phyloP scores from a whole-genome alignment of 192 early-diverging fungal species.

The Podila minutissima region DNA sequence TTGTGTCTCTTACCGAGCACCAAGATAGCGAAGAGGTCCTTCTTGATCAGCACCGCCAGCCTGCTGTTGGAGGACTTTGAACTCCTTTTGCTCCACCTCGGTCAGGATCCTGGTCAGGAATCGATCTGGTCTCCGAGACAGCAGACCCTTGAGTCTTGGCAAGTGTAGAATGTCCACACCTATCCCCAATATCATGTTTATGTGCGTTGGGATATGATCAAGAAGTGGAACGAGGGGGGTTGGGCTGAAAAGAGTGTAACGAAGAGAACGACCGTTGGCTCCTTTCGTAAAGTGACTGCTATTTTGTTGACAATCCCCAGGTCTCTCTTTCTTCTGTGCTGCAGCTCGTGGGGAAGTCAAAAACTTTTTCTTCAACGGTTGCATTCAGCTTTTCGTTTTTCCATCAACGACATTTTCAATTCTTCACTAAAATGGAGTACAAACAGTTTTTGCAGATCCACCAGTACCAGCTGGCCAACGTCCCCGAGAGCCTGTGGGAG shows the following conservation, averaged over 20 bases:
- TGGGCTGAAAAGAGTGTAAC: too few relatives aligned
- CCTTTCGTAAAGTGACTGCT: too few relatives aligned
- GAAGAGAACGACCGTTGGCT: too few relatives aligned
- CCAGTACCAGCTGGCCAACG: slow-evolving; percentile 59
- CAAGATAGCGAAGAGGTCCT: slow-evolving; percentile 12
- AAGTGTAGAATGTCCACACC: slow-evolving; percentile 83
- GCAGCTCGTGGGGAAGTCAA: too few relatives aligned
- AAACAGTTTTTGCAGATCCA: slow-evolving; percentile 56
- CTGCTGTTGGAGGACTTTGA: slow-evolving; percentile 6
- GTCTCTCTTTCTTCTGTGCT: too few relatives aligned
- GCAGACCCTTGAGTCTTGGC: slow-evolving; percentile 65
- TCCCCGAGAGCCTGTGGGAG: slow-evolving; percentile 63
- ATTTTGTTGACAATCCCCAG: too few relatives aligned
- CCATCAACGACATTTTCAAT: not conserved
- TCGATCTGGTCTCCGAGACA: slow-evolving; percentile 57
- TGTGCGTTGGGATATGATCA: not conserved
- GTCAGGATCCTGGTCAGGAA: slow-evolving; percentile 72
- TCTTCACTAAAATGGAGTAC: slow-evolving; percentile 28
- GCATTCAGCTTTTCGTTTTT: not conserved
- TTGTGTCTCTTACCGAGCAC: slow-evolving; percentile 20
- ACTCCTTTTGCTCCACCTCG: slow-evolving; percentile 48
- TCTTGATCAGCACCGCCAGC: slow-evolving; percentile 7
- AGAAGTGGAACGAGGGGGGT: too few relatives aligned
- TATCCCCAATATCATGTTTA: slow-evolving; percentile 76
- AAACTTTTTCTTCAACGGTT: slow-evolving; percentile 4